Percentiles rank a stretch among this genome's conserved stretches.
Conservation (phyloP, 2,329 filamentous ascomycete genomes). For the Exophiala oligosperma region DNA sequence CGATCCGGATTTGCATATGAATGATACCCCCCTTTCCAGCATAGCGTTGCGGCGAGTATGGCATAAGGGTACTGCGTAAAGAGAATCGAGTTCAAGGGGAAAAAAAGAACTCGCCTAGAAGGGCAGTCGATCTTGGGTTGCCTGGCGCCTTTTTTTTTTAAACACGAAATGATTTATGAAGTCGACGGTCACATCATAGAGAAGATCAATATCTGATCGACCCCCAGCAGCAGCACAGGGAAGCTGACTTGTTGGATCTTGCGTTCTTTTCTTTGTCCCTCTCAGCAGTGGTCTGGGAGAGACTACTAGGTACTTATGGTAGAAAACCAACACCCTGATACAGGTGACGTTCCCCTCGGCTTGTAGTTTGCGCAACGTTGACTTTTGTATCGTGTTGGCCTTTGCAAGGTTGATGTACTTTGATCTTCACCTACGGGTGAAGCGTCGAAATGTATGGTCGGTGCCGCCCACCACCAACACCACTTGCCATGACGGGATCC, state of each 20-base stretch:
- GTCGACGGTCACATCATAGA: constrained; percentile 15
- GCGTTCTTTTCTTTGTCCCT: neutral
- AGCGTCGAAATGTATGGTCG: no score
- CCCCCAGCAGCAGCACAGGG: neutral
- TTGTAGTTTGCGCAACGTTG: no score
- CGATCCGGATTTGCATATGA: constrained; percentile 19
- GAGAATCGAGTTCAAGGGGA: constrained; percentile 6
- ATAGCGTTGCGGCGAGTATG: constrained; percentile 18
- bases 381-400: no score
- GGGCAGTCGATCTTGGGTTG: neutral
- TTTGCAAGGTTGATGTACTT: no score
- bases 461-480: no score
- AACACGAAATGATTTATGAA: constrained; percentile 18
- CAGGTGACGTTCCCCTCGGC: no score
- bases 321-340: no score
- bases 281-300: no score
- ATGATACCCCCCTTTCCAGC: constrained; percentile 23
- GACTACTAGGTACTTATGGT: no score
- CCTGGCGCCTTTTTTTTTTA: neutral
- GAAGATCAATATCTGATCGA: neutral
- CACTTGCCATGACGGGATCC: no score
- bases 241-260: constrained; percentile 3
- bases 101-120: constrained; percentile 3
- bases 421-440: no score
- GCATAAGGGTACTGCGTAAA: constrained; percentile 10